Evolutionary conservation across 1,284 basidiomycete genomes (phyloP).

Genomic region (Cystobasidium slooffiae): DNA sequence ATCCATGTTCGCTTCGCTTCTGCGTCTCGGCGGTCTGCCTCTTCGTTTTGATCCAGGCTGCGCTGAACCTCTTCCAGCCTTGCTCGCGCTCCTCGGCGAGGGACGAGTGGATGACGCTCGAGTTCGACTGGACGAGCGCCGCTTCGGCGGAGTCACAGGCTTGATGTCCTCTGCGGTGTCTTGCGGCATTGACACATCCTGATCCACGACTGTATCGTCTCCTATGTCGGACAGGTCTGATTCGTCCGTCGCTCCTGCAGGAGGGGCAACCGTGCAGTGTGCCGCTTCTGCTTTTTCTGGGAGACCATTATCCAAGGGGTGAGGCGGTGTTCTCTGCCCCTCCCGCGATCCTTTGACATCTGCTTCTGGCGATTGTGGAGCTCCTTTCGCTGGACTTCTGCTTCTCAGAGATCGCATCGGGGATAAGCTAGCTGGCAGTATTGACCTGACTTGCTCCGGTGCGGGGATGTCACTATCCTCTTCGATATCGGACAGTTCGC

Average conservation of each 20-base stretch:
- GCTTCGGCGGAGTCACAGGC: neutral
- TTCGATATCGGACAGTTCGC: conserved; percentile 1
- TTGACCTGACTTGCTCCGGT: neutral
- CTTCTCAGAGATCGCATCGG: too few species aligned
- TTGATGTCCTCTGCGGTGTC: neutral
- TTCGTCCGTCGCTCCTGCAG: neutral
- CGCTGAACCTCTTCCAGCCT: too few species aligned
- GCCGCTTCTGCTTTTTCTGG: neutral
- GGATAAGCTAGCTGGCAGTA: neutral
- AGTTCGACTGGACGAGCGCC: neutral
- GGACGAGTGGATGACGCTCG: too few species aligned
- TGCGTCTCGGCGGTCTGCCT: too few species aligned
- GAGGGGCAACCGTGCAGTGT: neutral
- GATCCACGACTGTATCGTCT: neutral
- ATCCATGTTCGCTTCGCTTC: too few species aligned
- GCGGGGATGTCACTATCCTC: neutral
- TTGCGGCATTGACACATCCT: neutral
- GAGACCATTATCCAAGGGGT: neutral
- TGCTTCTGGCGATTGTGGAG: too few species aligned
- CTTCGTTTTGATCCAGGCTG: too few species aligned
- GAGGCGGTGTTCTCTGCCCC: neutral
- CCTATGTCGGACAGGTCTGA: conserved; percentile 1
- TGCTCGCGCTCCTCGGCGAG: too few species aligned
- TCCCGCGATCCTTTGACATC: too few species aligned
- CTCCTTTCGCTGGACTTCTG: too few species aligned